Percentiles rank a stretch among this genome's conserved stretches.
These are phyloP conservation scores for Lachnellula subtilissima DNA, from an alignment of 2,329 filamentous ascomycete species.

Conservation along the genomic window DNA sequence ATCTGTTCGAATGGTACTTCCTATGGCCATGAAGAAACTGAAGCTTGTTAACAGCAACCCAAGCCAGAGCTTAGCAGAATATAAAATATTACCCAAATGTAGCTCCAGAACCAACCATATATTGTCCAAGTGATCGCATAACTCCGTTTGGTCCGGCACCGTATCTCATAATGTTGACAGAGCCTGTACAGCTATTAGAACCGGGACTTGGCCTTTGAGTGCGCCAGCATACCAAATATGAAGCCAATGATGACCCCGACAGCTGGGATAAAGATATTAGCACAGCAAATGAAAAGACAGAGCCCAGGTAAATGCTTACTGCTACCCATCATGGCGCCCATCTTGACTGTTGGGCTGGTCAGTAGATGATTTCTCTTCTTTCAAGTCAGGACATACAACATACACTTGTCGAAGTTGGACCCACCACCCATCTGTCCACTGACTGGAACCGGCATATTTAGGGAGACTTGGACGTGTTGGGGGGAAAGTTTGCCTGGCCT, in stretches of 20 bases:
- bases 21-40: conserved; percentile 97
- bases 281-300: not conserved
- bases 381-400: conserved; percentile 20
- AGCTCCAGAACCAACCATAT: conserved; percentile 90
- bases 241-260: conserved; percentile 96
- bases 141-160: conserved; percentile 91
- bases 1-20: conserved; percentile 91
- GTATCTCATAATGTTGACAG: conserved; percentile 91
- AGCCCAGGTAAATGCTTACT: conserved; percentile 57
- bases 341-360: conserved; percentile 65
- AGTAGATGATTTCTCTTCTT: conserved; percentile 27
- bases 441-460: conserved; percentile 42
- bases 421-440: conserved; percentile 50
- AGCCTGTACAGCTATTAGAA: conserved; percentile 50
- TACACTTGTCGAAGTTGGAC: conserved; percentile 69
- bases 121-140: conserved; percentile 90
- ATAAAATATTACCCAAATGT: conserved; percentile 75
- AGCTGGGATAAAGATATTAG: conserved; percentile 48
- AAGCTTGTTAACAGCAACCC: conserved; percentile 15
- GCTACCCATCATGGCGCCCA: conserved; percentile 97
- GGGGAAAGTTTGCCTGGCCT: not conserved
- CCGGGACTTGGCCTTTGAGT: not conserved
- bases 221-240: conserved; percentile 70
- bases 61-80: not conserved
- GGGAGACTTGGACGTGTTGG: not conserved